Evolutionary conservation across 108 stramenopile species (phyloP).

Genomic region (Nitzschia sp.): DNA sequence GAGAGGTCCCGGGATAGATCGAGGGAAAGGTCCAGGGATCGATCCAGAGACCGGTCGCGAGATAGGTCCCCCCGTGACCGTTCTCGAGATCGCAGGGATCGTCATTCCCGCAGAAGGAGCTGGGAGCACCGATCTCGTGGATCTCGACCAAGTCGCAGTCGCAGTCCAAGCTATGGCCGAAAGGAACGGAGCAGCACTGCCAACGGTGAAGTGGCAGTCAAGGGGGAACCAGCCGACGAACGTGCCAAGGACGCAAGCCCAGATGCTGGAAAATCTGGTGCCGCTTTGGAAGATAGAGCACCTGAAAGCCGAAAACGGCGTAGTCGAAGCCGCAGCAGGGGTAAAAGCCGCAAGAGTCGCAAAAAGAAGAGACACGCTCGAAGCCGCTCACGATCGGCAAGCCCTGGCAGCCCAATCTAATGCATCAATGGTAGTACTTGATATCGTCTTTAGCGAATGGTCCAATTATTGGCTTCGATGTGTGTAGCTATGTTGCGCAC

Average conservation of each 20-base stretch:
- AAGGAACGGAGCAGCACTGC: slow-evolving; percentile 14
- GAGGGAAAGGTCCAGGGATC: slow-evolving; percentile 33
- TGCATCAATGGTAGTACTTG: too few species aligned
- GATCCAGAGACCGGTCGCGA: slow-evolving; percentile 37
- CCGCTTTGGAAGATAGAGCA: slow-evolving; percentile 9
- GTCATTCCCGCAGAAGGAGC: slow-evolving; percentile 26
- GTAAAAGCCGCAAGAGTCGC: slow-evolving; percentile 36
- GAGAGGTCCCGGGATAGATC: slow-evolving; percentile 28
- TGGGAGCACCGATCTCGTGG: slow-evolving; percentile 28
- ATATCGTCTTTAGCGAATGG: too few species aligned
- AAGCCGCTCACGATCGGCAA: slow-evolving; percentile 32
- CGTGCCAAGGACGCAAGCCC: background rate
- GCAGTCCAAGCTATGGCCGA: slow-evolving; percentile 25
- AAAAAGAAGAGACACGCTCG: slow-evolving; percentile 43
- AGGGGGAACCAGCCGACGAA: slow-evolving; percentile 6
- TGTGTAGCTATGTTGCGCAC: too few species aligned
- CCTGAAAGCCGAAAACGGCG: slow-evolving; percentile 30
- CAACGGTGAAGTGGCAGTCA: background rate
- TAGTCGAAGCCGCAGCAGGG: slow-evolving; percentile 46
- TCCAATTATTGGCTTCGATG: too few species aligned
- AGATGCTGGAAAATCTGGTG: slow-evolving; percentile 10
- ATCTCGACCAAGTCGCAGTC: slow-evolving; percentile 31
- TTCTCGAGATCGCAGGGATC: slow-evolving; percentile 36
- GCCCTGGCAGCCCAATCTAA: slow-evolving; percentile 13
- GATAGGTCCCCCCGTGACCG: slow-evolving; percentile 29